Conservation (phyloP, 1,284 basidiomycete genomes). For the Mycosarcoma mackinlayi region DNA sequence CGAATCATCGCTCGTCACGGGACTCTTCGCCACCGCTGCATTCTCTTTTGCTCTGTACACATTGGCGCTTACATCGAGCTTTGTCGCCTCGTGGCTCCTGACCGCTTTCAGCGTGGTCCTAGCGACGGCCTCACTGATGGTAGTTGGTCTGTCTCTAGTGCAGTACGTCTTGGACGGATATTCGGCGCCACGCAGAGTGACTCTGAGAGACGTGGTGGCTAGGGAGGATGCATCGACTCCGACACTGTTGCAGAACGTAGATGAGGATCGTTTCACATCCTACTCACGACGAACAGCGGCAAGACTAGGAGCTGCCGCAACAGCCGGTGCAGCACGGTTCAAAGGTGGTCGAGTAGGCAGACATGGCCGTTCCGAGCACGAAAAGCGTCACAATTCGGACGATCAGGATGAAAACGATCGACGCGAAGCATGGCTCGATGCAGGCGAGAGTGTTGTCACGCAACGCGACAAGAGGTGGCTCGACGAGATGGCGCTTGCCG, state of each 20-base stretch:
- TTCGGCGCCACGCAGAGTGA: slow-evolving; percentile 24
- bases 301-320: slow-evolving; percentile 9
- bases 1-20: slow-evolving; percentile 35
- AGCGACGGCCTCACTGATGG: slow-evolving; percentile 22
- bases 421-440: slow-evolving; percentile 26
- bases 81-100: slow-evolving; percentile 37
- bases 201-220: slow-evolving; percentile 38
- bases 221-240: slow-evolving; percentile 30
- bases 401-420: background rate
- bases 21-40: slow-evolving; percentile 13
- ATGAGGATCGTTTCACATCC: slow-evolving; percentile 39
- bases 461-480: slow-evolving; percentile 39
- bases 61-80: slow-evolving; percentile 37
- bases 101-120: slow-evolving; percentile 33
- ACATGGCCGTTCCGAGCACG: slow-evolving; percentile 6
- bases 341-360: slow-evolving; percentile 17
- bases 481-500: slow-evolving; percentile 37
- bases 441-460: slow-evolving; percentile 15
- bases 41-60: slow-evolving; percentile 52
- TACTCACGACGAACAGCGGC: slow-evolving; percentile 26
- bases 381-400: background rate
- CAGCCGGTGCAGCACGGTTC: slow-evolving; percentile 15
- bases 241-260: slow-evolving; percentile 22
- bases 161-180: slow-evolving; percentile 47
- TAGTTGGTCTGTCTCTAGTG: slow-evolving; percentile 8